Evolutionary conservation across 2,329 filamentous ascomycete genomes (phyloP), one percentile per base, ranked within the genome.

Genomic region (Orbilia quercus): DNA sequence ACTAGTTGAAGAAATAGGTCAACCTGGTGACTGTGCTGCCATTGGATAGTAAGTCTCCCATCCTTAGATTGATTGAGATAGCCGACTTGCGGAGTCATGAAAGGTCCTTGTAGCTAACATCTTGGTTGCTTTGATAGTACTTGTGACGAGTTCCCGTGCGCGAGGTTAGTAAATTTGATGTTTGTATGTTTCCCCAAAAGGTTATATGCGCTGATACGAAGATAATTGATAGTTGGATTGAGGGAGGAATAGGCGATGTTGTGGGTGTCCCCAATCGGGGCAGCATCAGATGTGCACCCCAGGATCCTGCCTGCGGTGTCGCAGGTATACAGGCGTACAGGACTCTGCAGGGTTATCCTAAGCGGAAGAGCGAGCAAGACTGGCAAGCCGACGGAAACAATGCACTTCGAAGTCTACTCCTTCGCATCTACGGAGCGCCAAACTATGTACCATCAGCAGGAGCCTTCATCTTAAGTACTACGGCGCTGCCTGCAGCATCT

Each of bases 371-470:
- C n/a, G 48, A 53, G 12, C 48, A 53, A 20, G 36, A 53, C n/a
- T 53, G 48, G 48, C 48, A 53, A 20, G 48, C n/a, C 3, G n/a
- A 51, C 14, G 48, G 48, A 16, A 51, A 34, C n/a, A 51, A 18
- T 31, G 48, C 44, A 4, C 48, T 36, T 31, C 25, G 18, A 9
- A 16, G 18, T 20, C 4, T 9, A 2, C 25, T 51, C 5, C 6
- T 18, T 5, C 7, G 2, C 34, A n/a, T 51, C 2, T 36, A n/a
- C 23, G 12, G 48, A 9, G 28, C 28, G 9, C 28, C 28, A 31
- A 9, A 12, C 3, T n/a, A n/a, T 20, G 40, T 20, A 20, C 25
- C 25, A 9, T 9, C 16, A 11, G 48, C 25, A 18, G 48, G 25
- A 12, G 48, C 14, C 2, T 53, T 53, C 20, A 20, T 36, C 1